These are phyloP conservation scores for Alternaria brassicae DNA, from an alignment of 2,329 filamentous ascomycete genomes.

Conservation along the genomic window DNA sequence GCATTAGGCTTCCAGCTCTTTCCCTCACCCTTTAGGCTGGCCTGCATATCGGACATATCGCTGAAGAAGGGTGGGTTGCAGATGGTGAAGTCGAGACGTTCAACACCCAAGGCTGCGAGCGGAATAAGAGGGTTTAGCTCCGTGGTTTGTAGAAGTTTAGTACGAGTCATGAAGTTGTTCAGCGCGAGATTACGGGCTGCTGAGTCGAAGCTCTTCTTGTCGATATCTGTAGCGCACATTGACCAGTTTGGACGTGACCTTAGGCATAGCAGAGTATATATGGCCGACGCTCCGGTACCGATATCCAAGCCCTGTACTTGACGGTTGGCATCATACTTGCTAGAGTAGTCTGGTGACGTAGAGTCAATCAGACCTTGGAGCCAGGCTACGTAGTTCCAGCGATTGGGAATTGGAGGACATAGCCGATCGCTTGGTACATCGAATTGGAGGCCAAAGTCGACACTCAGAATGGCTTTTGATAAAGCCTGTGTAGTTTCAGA, in stretches of 20 bases:
- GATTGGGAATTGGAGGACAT: slow-evolving; percentile 77
- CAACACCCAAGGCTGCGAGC: slow-evolving; percentile 61
- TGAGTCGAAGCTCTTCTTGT: slow-evolving; percentile 70
- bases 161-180: slow-evolving; percentile 70
- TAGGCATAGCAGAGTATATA: slow-evolving; percentile 86
- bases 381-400: slow-evolving; percentile 92
- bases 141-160: slow-evolving; percentile 67
- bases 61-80: slow-evolving; percentile 94
- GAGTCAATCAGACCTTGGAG: slow-evolving; percentile 81
- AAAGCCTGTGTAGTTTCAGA: slow-evolving; percentile 76
- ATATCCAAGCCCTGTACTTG: slow-evolving; percentile 77
- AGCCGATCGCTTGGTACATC: slow-evolving; percentile 78
- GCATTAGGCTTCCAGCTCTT: slow-evolving; percentile 75
- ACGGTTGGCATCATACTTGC: slow-evolving; percentile 58
- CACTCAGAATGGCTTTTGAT: slow-evolving; percentile 77
- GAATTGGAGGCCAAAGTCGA: slow-evolving; percentile 76
- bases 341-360: slow-evolving; percentile 58
- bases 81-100: slow-evolving; percentile 80
- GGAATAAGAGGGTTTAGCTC: slow-evolving; percentile 67
- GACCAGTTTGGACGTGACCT: slow-evolving; percentile 70
- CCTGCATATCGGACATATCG: slow-evolving; percentile 72
- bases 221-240: slow-evolving; percentile 69
- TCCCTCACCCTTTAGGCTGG: slow-evolving; percentile 62
- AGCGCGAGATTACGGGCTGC: slow-evolving; percentile 70
- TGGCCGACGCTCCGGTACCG: slow-evolving; percentile 88